phyloP scores from a whole-genome alignment of 2,329 filamentous ascomycete species.

The Sporothrix phasma region DNA sequence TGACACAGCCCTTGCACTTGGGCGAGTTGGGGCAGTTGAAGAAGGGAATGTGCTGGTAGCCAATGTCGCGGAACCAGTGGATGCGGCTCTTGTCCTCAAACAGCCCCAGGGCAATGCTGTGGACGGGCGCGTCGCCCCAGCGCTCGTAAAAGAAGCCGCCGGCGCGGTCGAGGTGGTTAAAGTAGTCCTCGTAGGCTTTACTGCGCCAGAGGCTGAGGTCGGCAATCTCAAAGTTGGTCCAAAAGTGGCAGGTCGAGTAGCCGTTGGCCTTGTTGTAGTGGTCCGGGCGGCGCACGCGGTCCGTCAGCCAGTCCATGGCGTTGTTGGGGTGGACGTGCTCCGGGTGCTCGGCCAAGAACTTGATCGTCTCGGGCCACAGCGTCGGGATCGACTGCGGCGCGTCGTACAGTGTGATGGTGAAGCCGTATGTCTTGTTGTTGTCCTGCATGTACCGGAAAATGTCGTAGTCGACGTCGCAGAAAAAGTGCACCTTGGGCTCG shows the following conservation, averaged over 20 bases:
- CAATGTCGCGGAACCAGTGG: conserved; percentile 98
- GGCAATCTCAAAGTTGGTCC: conserved; percentile 96
- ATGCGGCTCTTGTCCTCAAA: conserved; percentile 88
- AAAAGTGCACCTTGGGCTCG: conserved; percentile 97
- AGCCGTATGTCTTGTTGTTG: conserved; percentile 97
- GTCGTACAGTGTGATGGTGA: conserved; percentile 96
- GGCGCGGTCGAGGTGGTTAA: conserved; percentile 84
- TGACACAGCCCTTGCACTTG: conserved; percentile 68
- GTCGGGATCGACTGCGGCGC: conserved; percentile 74
- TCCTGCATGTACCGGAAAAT: conserved; percentile 98
- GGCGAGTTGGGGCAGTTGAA: conserved; percentile 97
- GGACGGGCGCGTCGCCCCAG: conserved; percentile 81
- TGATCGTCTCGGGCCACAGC: conserved; percentile 90
- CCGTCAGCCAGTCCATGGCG: conserved; percentile 78
- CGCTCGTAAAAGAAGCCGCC: conserved; percentile 58
- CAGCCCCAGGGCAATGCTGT: conserved; percentile 82
- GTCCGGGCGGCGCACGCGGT: conserved; percentile 63
- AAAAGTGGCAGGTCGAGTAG: conserved; percentile 98
- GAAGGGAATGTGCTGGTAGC: conserved; percentile 96
- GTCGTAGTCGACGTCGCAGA: conserved; percentile 97
- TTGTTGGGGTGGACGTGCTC: conserved; percentile 75
- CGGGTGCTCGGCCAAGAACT: conserved; percentile 79
- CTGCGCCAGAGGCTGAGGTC: conserved; percentile 90
- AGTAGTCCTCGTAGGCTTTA: conserved; percentile 87
- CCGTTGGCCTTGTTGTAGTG: conserved; percentile 76